Percentiles rank a stretch among this genome's conserved stretches.
These are phyloP conservation scores for Dissophora globulifera DNA, from an alignment of 192 early-diverging fungal genomes.

Conservation along the genomic window DNA sequence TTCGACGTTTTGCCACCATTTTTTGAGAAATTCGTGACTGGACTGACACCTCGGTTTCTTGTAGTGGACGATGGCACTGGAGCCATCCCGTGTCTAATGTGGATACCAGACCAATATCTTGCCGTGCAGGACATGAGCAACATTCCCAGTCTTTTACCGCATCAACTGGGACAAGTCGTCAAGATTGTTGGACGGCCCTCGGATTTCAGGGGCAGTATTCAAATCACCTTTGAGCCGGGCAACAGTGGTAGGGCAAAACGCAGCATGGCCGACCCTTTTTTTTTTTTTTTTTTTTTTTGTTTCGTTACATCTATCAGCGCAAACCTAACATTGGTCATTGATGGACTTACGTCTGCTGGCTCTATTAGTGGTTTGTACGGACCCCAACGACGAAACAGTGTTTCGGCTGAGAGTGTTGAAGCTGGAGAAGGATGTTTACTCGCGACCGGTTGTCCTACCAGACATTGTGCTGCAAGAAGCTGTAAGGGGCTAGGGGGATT, in stretches of 20 bases:
- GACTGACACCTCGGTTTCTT: no score
- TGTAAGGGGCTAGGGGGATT: no score
- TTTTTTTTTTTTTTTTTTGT: neutral
- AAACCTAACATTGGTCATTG: neutral
- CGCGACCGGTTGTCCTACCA: constrained; percentile 12
- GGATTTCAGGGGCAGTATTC: constrained; percentile 11
- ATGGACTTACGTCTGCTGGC: neutral
- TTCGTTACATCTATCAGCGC: neutral
- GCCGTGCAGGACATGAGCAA: constrained; percentile 5
- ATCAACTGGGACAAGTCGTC: constrained; percentile 23
- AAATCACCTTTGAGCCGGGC: constrained; percentile 28
- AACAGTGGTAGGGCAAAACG: constrained; percentile 2
- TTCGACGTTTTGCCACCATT: constrained; percentile 20
- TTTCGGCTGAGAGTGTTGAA: constrained; percentile 39
- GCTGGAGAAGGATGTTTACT: constrained; percentile 24
- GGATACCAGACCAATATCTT: constrained; percentile 43
- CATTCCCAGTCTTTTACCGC: neutral
- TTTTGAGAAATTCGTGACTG: no score
- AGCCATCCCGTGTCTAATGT: constrained; percentile 28
- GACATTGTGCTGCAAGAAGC: constrained; percentile 9
- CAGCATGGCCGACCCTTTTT: no score
- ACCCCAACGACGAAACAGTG: constrained; percentile 41
- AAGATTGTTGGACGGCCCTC: neutral
- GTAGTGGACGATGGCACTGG: constrained; percentile 49
- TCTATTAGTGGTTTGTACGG: constrained; percentile 10